phyloP scores from a whole-genome alignment of 257 asterid genomes.

The Mitragyna speciosa region DNA sequence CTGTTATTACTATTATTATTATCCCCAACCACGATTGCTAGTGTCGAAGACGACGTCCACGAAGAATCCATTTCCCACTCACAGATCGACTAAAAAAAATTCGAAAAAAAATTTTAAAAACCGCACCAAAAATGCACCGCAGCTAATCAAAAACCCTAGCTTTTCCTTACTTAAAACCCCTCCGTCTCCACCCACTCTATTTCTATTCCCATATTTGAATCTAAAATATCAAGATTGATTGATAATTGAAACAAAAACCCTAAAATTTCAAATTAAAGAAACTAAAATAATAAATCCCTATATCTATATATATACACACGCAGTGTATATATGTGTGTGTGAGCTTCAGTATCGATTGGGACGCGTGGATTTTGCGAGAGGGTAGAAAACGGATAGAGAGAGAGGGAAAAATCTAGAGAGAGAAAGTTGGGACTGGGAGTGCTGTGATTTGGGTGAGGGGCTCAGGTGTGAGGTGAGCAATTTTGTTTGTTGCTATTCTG shows the following conservation, averaged over 20 bases:
- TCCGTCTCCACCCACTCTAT: conserved; percentile 32
- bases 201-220: conserved; percentile 41
- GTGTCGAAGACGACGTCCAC: conserved; percentile 32
- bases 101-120: neutral
- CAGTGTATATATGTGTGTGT: neutral
- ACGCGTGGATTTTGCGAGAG: conserved; percentile 37
- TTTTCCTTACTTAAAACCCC: conserved; percentile 32
- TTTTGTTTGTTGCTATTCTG: neutral
- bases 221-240: conserved; percentile 31
- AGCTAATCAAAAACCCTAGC: conserved; percentile 34
- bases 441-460: conserved; percentile 1
- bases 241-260: conserved; percentile 50
- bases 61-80: conserved; percentile 58
- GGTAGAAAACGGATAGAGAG: conserved; percentile 37
- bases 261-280: conserved; percentile 31
- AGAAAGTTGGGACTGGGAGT: conserved; percentile 1
- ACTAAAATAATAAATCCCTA: conserved; percentile 11
- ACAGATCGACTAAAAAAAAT: conserved; percentile 45
- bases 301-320: conserved; percentile 20
- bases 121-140: neutral
- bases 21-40: conserved; percentile 9
- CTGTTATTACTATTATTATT: conserved; percentile 24
- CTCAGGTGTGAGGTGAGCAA: neutral
- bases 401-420: conserved; percentile 39
- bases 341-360: conserved; percentile 24